These are phyloP conservation scores for Pseudogymnoascus sp. DNA, from an alignment of 2,329 filamentous ascomycete genomes.

Conservation along the genomic window DNA sequence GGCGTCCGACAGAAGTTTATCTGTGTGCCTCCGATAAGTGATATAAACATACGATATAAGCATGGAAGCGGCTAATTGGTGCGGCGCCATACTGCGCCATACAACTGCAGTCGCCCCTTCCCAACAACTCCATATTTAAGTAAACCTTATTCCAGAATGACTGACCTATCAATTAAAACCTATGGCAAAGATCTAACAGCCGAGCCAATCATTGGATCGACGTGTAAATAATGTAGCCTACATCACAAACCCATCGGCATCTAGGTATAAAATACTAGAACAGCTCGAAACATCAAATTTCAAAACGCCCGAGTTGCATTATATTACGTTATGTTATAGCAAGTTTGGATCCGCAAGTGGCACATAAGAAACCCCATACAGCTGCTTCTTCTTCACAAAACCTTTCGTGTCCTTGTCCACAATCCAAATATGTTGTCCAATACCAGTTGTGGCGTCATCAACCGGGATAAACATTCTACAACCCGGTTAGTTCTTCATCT, in stretches of 20 bases:
- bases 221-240: not conserved
- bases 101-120: not conserved
- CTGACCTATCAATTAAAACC: not conserved
- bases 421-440: constrained; percentile 61
- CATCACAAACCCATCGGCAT: not conserved
- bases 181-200: not conserved
- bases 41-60: not conserved
- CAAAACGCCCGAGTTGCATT: not conserved
- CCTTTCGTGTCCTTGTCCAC: constrained; percentile 66
- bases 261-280: not conserved
- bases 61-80: not conserved
- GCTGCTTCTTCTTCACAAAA: constrained; percentile 48
- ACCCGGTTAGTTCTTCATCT: constrained; percentile 12
- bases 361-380: constrained; percentile 70
- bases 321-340: not conserved
- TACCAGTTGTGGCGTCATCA: constrained; percentile 41
- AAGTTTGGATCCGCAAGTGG: constrained; percentile 58
- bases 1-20: not conserved
- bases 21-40: not conserved
- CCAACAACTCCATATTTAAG: not conserved
- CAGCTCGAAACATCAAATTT: not conserved
- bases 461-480: constrained; percentile 68
- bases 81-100: not conserved
- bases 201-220: not conserved
- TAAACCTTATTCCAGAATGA: not conserved